Evolutionary conservation across 2,329 filamentous ascomycete species (phyloP), one percentile per base, ranked within the genome.

Genomic region (Cladosporium colombiae): DNA sequence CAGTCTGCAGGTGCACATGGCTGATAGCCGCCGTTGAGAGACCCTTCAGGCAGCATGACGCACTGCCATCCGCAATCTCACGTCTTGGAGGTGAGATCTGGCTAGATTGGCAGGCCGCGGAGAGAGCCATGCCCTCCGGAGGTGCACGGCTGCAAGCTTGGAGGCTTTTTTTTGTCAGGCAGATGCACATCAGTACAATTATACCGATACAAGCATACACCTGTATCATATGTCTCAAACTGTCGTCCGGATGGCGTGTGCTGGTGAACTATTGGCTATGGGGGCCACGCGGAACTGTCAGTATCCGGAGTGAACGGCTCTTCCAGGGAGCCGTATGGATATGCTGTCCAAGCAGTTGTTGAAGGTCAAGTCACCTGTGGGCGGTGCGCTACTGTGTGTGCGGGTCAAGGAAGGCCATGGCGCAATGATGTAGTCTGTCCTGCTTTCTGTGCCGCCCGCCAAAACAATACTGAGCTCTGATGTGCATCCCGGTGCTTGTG

Each of bases 1-100:
- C n/a, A 31, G 37, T 62, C 60, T 62, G 60, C 60, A 55, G 31
- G 49, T 31, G 60, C 60, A 62, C 60, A 53, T 62, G 60, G 60
- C 27, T 18, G 6, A 44, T 33, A 29, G 40, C 27, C 18, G 33
- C 55, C 57, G 57, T 60, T 60, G 57, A 46, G 25, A 60, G 37
- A 49, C 57, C 57, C 37, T 60, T 46, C 18, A 33, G 29, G 52
- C 52, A 55, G 40, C 25, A 60, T 60, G 37, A 60, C 57, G 57
- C 37, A 49, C 31, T 57, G 52, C 33, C 21, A 4, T 57, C 55
- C 29, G 11, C 27, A 29, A 55, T 55, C 52, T 55, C 52, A 33
- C 52, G 52, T n/a, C 21, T 33, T 31, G 27, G 10, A 16, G 27
- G n/a, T 8, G 13, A 29, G 27, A 55, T 55, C 27, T 55, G 52